phyloP scores from a whole-genome alignment of 805 yeast species.

The Diddensiella caesifluorescens region DNA sequence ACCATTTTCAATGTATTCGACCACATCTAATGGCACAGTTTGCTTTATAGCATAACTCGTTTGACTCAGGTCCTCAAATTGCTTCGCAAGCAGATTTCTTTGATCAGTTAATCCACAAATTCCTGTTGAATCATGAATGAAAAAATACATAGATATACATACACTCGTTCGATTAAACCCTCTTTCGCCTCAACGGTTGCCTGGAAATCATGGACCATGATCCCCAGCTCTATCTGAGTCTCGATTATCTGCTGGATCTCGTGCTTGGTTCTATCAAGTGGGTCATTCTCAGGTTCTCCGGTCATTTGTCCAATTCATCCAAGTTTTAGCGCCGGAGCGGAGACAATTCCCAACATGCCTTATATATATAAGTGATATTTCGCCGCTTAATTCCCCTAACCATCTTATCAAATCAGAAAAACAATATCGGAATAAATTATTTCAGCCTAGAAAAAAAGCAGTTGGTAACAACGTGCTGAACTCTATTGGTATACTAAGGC shows the following conservation, averaged over 20 bases:
- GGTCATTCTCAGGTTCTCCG: background rate
- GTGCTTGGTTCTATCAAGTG: constrained; percentile 22
- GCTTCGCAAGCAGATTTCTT: constrained; percentile 13
- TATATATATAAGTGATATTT: too few species aligned
- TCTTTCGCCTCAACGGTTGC: constrained; percentile 77
- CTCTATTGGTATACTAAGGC: too few species aligned
- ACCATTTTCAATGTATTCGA: constrained; percentile 82
- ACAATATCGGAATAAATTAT: too few species aligned
- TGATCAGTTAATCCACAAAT: too few species aligned
- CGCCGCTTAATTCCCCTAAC: too few species aligned
- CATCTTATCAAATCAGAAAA: too few species aligned
- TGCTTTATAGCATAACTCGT: constrained; percentile 13
- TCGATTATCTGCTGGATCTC: constrained; percentile 57
- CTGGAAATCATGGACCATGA: constrained; percentile 87
- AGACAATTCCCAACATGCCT: too few species aligned
- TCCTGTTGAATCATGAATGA: background rate
- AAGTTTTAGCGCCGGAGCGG: too few species aligned
- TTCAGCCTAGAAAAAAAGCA: too few species aligned
- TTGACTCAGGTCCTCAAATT: constrained; percentile 14
- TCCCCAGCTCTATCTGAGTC: constrained; percentile 82
- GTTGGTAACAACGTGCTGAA: too few species aligned
- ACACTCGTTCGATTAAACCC: constrained; percentile 39
- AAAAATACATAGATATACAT: too few species aligned
- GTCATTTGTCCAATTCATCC: background rate
- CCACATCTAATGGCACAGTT: constrained; percentile 23